Base-by-base conservation (phyloP, 129 eudicot species). In the Smallanthus sonchifolius region DNA sequence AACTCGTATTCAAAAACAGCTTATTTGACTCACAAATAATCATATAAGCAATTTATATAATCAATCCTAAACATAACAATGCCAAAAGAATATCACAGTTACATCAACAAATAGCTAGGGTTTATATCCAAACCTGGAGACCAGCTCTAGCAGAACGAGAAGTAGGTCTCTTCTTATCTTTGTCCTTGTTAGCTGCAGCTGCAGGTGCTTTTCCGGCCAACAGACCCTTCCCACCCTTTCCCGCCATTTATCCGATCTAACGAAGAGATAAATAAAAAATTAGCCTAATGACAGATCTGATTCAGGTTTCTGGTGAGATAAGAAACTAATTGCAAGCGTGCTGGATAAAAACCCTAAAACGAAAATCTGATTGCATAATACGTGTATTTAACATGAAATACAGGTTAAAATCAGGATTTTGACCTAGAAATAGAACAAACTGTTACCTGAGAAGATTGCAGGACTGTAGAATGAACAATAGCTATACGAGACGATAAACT, bases 191-290 rank as follows among this genome's bases (percentile, higher is more conserved):
- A 40, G 81, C 85, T 4, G 85, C 86, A 0, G 84, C 81, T 20
- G 91, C 88, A 0, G 87, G 85, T 6, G 95, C 82, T 68, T 88
- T 88, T 8, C 82, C 88, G 0, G 95, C 95, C 76, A 88, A 61
- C 34, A 88, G 77, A n/a, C 95, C 95, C 77, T 88, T 88, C 4
- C 95, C 95, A 13, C 95, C 95, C 71, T 88, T 88, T 54, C 95
- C 95, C 11, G 91, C 95, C 95, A 88, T 88, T 56, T 68, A 19
- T 36, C 30, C 30, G 13, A 38, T 64, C 78, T 82, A 54, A 49
- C n/a, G 6, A 55, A 30, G n/a, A 45, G 51, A 45, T 3, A 13
- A 45, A 45, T 13, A 13, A 45, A 13, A 45, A 45, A 45, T 45
- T 13, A 3, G 24, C 15, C 57, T 4, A 51, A 15, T 34, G 15